Evolutionary conservation across 2,329 filamentous ascomycete genomes (phyloP).

Genomic region (Grosmannia serpens): DNA sequence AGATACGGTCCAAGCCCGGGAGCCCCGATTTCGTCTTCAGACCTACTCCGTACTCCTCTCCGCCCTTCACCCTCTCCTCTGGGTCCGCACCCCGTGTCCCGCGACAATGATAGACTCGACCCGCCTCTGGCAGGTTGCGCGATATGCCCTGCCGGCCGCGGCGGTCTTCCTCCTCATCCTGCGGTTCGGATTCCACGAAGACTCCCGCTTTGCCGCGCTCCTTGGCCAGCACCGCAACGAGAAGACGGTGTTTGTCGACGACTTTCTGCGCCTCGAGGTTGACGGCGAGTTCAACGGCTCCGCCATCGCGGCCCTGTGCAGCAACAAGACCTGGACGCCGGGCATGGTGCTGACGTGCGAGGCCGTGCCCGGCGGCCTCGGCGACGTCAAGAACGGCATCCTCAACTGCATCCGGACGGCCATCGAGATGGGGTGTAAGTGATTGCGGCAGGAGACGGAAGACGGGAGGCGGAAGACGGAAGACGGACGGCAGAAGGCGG

Average conservation of each 20-base stretch:
- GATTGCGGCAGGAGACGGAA: neutral
- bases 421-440: slow-evolving; percentile 34
- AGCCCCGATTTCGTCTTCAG: neutral
- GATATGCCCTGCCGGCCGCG: slow-evolving; percentile 14
- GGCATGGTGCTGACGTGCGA: slow-evolving; percentile 31
- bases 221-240: slow-evolving; percentile 20
- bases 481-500: no score
- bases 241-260: slow-evolving; percentile 21
- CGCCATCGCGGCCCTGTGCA: slow-evolving; percentile 22
- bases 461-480: neutral
- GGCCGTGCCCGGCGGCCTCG: slow-evolving; percentile 30
- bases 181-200: slow-evolving; percentile 7
- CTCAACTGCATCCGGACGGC: slow-evolving; percentile 33
- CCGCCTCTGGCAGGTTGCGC: slow-evolving; percentile 16
- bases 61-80: neutral
- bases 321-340: slow-evolving; percentile 25
- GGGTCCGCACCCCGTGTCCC: no score
- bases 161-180: slow-evolving; percentile 16
- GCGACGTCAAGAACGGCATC: slow-evolving; percentile 30
- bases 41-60: neutral
- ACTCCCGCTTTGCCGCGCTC: slow-evolving; percentile 10
- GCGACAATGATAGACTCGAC: slow-evolving; percentile 17
- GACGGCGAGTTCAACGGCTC: slow-evolving; percentile 20
- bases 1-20: no score
- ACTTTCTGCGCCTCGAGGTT: slow-evolving; percentile 22